Evolutionary conservation across 176 grass and related monocot species (phyloP), one percentile per base, ranked within the genome.

Genomic region (Eleusine coracana): DNA sequence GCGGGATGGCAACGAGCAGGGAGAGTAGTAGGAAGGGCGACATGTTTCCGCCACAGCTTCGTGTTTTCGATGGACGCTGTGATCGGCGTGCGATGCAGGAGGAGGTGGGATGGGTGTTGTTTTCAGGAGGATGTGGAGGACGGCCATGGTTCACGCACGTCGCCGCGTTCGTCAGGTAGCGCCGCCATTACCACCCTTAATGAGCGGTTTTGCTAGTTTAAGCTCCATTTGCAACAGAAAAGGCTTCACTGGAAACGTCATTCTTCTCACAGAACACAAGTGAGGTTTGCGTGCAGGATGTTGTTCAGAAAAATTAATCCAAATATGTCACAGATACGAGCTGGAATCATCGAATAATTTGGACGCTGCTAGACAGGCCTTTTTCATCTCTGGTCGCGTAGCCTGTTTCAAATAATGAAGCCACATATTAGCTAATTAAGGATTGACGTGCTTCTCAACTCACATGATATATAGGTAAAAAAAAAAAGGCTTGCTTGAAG

Each of bases 31-130:
- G 4, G n/a, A 69, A 11, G 37, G 7, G 10, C 37, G 5, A 74
- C 41, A 29, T 87, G 78, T 17, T 18, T 56, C 7, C 20, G 84
- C 28, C 29, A 75, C 31, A 18, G 20, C 36, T 41, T 76, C 20
- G 52, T 74, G 4, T 18, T 40, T 40, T 23, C n/a, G 67, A 44
- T 21, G 31, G 41, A 54, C 58, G 17, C 49, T 77, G 59, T 16
- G 65, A 1, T 50, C 51, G 17, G 28, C 27, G 27, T 70, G 66
- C 63, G 12, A 21, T 36, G 54, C 50, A 10, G 29, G 7, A 18
- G 17, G 16, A 54, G 50, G 50, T 56, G 73, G 72, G 31, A 1
- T 21, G 49, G 44, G 48, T 23, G 45, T 5, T 54, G 63, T 36
- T 50, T 4, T 7, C 3, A 29, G 20, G 55, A 58, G 1, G 5